Base-by-base conservation (phyloP, 306 rosid species). In the Sophora flavescens region DNA sequence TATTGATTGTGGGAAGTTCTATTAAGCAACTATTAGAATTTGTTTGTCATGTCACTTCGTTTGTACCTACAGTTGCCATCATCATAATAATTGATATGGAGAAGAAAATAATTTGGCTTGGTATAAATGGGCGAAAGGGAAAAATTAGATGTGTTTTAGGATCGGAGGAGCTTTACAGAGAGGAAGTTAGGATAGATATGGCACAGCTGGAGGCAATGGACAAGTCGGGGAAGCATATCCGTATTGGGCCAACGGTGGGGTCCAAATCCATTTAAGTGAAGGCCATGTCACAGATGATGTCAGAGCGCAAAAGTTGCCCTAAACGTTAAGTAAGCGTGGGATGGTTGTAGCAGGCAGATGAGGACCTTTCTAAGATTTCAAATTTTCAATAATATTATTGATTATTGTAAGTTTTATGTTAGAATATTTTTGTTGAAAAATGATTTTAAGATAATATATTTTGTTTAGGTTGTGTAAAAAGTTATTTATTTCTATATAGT, bases 271-370 rank as follows among this genome's bases (percentile, higher is more conserved):
- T 72, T 67, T 22, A 38, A 85, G 89, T 81, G 89, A 60, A 66
- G 66, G 12, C 74, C 81, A 78, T 47, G 88, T 83, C 78, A 83
- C 82, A 81, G 6, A 68, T 86, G 82, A 84, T 65, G 87, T 83
- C 80, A 83, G 28, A 48, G 3, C 2, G 41, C 30, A 11, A 50
- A 85, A 89, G 66, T 14, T 80, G 65, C 38, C 86, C 63, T 45
- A 32, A 16, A 9, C 14, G 48, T 5, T 9, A 54, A 15, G 35
- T 10, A 73, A 22, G 17, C n/a, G 5, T 58, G 42, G 28, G 65
- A 52, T 1, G 6, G 8, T 50, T 44, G 14, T 28, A 42, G 28
- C 32, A 35, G 59, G 48, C 8, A 45, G 67, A 57, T 22, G 22
- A 22, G 22, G 22, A 22, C 22, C 22, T 22, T 22, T 22, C 22